phyloP scores from a whole-genome alignment of 2,329 filamentous ascomycete genomes.

The Blastomyces silverae region DNA sequence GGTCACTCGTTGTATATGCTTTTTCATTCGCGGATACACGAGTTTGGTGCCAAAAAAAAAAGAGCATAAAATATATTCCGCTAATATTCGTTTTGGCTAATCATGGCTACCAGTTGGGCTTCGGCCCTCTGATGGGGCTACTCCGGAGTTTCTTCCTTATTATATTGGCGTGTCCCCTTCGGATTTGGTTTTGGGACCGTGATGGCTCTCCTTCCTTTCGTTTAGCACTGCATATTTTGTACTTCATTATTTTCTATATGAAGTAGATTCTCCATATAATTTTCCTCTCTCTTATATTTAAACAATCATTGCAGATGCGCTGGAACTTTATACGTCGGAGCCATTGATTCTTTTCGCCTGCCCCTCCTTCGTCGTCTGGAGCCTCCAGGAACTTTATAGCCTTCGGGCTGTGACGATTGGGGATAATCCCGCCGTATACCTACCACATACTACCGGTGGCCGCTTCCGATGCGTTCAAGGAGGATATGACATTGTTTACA shows the following conservation, averaged over 20 bases:
- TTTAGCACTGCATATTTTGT: conserved; percentile 1
- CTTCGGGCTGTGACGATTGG: not conserved
- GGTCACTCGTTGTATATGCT: conserved; percentile 1
- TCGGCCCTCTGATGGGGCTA: not conserved
- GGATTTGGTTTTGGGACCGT: not conserved
- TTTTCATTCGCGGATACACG: not conserved
- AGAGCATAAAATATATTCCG: not conserved
- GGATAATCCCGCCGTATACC: not conserved
- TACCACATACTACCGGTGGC: not conserved
- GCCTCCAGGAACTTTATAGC: not conserved
- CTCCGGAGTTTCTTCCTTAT: conserved; percentile 1
- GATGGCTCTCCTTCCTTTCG: conserved; percentile 7
- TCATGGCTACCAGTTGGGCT: not conserved
- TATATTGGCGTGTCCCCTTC: conserved; percentile 5
- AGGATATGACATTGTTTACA: conserved; percentile 7
- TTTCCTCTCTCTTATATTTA: not conserved
- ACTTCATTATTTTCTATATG: conserved; percentile 5
- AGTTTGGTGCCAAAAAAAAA: not conserved
- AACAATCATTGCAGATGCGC: not conserved
- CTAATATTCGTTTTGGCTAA: conserved; percentile 8
- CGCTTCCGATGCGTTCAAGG: not conserved
- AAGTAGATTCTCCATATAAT: conserved; percentile 4
- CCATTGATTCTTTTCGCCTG: not conserved
- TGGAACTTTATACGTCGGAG: not conserved
- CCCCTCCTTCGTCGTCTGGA: not conserved